These are phyloP conservation scores for Stereocaulon alpinum DNA, from an alignment of 495 filamentous ascomycete species.

Conservation along the genomic window DNA sequence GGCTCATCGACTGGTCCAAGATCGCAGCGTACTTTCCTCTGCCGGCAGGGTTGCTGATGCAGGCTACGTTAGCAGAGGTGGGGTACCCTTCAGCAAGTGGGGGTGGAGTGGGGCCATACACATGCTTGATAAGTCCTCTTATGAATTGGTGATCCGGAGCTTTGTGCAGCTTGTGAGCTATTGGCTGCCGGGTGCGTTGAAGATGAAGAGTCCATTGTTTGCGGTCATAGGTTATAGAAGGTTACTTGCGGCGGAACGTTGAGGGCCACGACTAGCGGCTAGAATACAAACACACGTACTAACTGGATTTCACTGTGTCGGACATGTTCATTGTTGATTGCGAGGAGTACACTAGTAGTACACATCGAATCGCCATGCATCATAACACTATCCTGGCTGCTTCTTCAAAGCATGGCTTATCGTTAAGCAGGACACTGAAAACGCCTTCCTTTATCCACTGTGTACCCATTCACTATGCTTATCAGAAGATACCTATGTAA, in stretches of 20 bases:
- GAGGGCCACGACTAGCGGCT: no score
- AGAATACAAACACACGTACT: no score
- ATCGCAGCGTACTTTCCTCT: conserved; percentile 24
- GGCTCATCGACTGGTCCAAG: conserved; percentile 67
- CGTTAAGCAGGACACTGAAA: no score
- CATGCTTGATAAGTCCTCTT: conserved; percentile 24
- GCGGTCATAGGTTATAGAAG: not conserved
- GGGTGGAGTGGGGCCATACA: conserved; percentile 7
- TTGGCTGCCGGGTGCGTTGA: no score
- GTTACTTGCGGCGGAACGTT: no score
- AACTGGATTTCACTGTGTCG: no score
- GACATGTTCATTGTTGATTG: no score
- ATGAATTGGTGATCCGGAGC: conserved; percentile 9
- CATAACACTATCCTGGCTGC: no score
- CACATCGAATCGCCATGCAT: no score
- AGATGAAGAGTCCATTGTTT: not conserved
- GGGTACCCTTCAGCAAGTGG: not conserved
- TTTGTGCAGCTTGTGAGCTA: not conserved
- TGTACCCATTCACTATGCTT: not conserved
- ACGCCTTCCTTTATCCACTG: no score
- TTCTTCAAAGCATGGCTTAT: no score
- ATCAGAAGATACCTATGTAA: not conserved
- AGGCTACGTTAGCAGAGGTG: conserved; percentile 2
- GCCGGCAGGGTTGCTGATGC: conserved; percentile 20
- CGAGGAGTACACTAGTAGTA: no score